These are phyloP conservation scores for Arabis hirsuta DNA, from an alignment of 345 rosid species.

Conservation along the genomic window DNA sequence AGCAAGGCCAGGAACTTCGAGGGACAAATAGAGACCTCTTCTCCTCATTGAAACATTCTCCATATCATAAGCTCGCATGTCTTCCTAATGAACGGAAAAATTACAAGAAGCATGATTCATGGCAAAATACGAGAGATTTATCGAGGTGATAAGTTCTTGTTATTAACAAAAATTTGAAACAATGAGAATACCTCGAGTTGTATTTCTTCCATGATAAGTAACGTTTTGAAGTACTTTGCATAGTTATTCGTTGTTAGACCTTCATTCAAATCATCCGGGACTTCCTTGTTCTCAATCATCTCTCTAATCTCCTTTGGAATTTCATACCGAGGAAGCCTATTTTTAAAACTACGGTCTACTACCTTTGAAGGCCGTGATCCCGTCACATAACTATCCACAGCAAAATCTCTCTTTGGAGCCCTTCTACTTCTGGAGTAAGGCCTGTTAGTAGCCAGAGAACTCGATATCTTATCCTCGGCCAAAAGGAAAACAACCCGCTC, in stretches of 20 bases:
- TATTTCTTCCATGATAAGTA: constrained; percentile 82
- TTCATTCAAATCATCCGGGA: constrained; percentile 50
- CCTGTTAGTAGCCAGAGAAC: constrained; percentile 56
- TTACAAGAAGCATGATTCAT: constrained; percentile 20
- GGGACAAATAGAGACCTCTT: constrained; percentile 61
- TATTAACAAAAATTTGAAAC: neutral
- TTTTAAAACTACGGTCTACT: constrained; percentile 26
- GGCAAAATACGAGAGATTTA: neutral
- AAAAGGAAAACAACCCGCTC: constrained; percentile 74
- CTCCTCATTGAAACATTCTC: constrained; percentile 63
- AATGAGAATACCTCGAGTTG: constrained; percentile 69
- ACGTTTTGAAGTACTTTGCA: constrained; percentile 59
- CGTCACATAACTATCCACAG: constrained; percentile 46
- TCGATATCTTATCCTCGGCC: constrained; percentile 80
- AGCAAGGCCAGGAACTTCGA: constrained; percentile 86
- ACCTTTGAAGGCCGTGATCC: constrained; percentile 58
- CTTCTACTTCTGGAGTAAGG: constrained; percentile 61
- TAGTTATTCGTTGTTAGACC: constrained; percentile 61
- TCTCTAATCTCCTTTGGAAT: constrained; percentile 72
- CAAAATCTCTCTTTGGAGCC: constrained; percentile 60
- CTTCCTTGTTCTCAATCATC: constrained; percentile 60
- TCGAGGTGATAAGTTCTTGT: neutral
- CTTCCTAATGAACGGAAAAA: constrained; percentile 57
- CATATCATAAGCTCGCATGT: constrained; percentile 77
- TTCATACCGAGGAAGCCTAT: constrained; percentile 66